Percentiles rank a stretch among this genome's conserved stretches.
Evolutionary conservation across 2,329 filamentous ascomycete species (phyloP).

Genomic region (Epichloe amarillans): DNA sequence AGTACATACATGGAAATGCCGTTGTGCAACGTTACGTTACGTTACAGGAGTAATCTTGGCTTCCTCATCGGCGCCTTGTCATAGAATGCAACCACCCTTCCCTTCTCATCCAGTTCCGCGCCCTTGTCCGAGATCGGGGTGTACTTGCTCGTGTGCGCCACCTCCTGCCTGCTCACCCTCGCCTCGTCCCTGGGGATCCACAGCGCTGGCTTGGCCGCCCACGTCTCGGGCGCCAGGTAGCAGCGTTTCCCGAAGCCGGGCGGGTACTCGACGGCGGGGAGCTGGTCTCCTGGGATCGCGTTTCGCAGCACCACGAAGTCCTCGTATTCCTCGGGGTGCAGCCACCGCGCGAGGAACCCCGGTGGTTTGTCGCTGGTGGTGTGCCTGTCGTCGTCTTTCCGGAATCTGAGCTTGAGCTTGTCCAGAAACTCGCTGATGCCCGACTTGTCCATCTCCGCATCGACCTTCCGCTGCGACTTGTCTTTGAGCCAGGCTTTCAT

Average conservation of each 20-base stretch:
- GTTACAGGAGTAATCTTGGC: conserved; percentile 25
- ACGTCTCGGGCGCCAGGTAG: conserved; percentile 55
- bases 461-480: conserved; percentile 24
- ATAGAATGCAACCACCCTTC: conserved; percentile 21
- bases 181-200: conserved; percentile 72
- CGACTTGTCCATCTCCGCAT: conserved; percentile 12
- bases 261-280: conserved; percentile 31
- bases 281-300: conserved; percentile 46
- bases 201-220: conserved; percentile 49
- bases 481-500: conserved; percentile 21
- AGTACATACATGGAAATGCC: conserved; percentile 19
- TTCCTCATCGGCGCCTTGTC: conserved; percentile 25
- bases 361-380: conserved; percentile 17
- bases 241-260: conserved; percentile 35
- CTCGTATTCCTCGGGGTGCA: conserved; percentile 65
- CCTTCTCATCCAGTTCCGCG: conserved; percentile 20
- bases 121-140: conserved; percentile 62
- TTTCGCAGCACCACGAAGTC: conserved; percentile 59
- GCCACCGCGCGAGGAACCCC: conserved; percentile 51
- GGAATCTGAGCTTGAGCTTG: conserved; percentile 13
- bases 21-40: not conserved
- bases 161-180: conserved; percentile 65
- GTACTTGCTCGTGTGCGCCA: conserved; percentile 55
- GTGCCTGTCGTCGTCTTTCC: conserved; percentile 13
- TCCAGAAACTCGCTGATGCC: conserved; percentile 16